Base-by-base conservation (phyloP, 2,329 filamentous ascomycete genomes). In the Talaromyces amestolkiae region DNA sequence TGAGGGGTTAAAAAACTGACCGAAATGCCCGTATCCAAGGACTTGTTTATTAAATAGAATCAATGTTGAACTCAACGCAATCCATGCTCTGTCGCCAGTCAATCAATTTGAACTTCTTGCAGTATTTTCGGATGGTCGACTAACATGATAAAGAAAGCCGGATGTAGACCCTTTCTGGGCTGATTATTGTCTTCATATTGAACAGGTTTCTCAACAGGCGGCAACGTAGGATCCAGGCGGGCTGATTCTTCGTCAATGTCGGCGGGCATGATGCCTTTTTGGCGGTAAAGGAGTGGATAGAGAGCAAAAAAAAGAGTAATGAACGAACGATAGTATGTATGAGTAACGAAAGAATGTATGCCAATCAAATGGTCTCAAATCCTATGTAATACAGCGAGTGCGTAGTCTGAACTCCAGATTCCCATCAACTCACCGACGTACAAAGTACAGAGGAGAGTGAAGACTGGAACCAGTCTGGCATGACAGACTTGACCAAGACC, bases 41-140 rank as follows among this genome's bases (percentile, higher is more conserved):
- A 99, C 92, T 88, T 92, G 96, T 87, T 99, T 99, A 88, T 99
- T 98, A 89, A 97, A 98, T 68, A 99, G 85, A 78, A 98, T 99
- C 76, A 97, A 92, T 72, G 90, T 92, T 49, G 93, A 97, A 74
- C 92, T 96, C 78, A 97, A 85, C 66, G 89, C 83, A 76, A 99
- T 98, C 95, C 95, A 99, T 72, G 89, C 84, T 73, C 93, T 97
- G 43, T n/a, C 22, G 22, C n/a, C 31, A 31, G 47, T 27, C 19
- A 62, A 33, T 51, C 43, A 47, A 15, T 3, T 7, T 37, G 13
- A 37, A 37, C 2, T 1, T 11, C 10, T 33, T 33, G 45, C 45
- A 24, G 13, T 27, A 15, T 8, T 15, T 49, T 7, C 15, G 27
- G 27, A 3, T n/a, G 15, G 6, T 9, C n/a, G 54, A 41, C 54